These are phyloP conservation scores for Elsinoe fawcettii DNA, from an alignment of 2,329 filamentous ascomycete species.

Conservation along the genomic window DNA sequence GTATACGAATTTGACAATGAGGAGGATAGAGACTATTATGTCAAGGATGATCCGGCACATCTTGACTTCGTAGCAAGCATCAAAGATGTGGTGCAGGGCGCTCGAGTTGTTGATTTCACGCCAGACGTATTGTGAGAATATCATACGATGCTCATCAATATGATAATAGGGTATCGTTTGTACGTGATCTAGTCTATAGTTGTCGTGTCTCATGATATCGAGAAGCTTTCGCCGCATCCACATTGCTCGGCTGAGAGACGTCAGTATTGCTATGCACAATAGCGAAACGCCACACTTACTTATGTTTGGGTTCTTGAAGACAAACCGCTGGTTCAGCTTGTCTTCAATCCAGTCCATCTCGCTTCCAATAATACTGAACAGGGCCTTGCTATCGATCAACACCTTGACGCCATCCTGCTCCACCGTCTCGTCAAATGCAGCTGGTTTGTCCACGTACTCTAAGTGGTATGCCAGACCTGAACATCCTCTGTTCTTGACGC, in stretches of 20 bases:
- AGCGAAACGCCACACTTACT: conserved; percentile 55
- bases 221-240: conserved; percentile 94
- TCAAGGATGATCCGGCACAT: conserved; percentile 57
- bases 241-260: conserved; percentile 75
- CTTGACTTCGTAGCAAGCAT: conserved; percentile 50
- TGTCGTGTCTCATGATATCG: conserved; percentile 33
- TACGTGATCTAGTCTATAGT: neutral
- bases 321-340: conserved; percentile 82
- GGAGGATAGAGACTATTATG: conserved; percentile 62
- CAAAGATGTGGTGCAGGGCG: conserved; percentile 43
- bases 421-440: conserved; percentile 79
- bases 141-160: neutral
- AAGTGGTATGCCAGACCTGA: conserved; percentile 89
- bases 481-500: conserved; percentile 88
- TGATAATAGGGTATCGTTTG: neutral
- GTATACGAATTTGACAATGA: conserved; percentile 57
- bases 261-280: conserved; percentile 5
- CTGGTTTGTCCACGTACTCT: conserved; percentile 89
- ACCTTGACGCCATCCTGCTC: conserved; percentile 96
- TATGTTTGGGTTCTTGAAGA: conserved; percentile 96
- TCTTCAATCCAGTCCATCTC: conserved; percentile 99
- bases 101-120: conserved; percentile 54
- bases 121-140: conserved; percentile 41
- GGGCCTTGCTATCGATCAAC: conserved; percentile 89
- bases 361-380: conserved; percentile 96